Evolutionary conservation across 306 rosid genomes (phyloP), one percentile per base, ranked within the genome.

Genomic region (Ochetophila trinervis): DNA sequence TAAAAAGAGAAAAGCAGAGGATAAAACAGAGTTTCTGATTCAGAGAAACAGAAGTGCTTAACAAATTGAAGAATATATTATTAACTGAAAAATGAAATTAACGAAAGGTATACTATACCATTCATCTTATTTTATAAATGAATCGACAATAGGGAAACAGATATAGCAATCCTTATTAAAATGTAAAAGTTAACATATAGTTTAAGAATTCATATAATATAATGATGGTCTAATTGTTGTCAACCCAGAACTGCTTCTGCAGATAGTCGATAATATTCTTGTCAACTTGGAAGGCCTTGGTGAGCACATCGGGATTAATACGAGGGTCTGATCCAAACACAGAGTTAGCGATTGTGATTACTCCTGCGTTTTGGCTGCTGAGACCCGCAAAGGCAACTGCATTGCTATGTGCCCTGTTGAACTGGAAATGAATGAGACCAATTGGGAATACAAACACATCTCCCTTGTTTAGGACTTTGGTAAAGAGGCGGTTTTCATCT

Each of bases 291-390:
- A 77, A 77, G 5, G 80, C 77, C 66, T 74, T 77, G n/a, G 80
- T 37, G 13, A 81, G 80, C 48, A 82, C 67, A 7, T 74, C 73
- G 0, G 15, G 6, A 48, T 69, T 57, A 5, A 71, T 70, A 2
- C 77, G 75, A 7, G 85, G 85, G 5, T 65, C 73, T 2, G 85
- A 65, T 42, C 77, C 82, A 73, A 81, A 81, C 57, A 81, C 59
- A 11, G 80, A 21, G 27, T 70, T 74, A 1, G 68, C 68, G 24
- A 63, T 63, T 0, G 40, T 16, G 2, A 44, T 45, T 2, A 8
- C 40, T 16, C 68, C 68, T 6, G 55, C 22, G 13, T 44, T 22
- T 30, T 63, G 68, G 55, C 68, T 63, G 19, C 40, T 49, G 40
- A 63, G 55, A 30, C 55, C 36, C 4, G 68, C 55, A n/a, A 63